Evolutionary conservation across 768 basidiomycete genomes (phyloP).

Genomic region (Rossbeevera mucosa): DNA sequence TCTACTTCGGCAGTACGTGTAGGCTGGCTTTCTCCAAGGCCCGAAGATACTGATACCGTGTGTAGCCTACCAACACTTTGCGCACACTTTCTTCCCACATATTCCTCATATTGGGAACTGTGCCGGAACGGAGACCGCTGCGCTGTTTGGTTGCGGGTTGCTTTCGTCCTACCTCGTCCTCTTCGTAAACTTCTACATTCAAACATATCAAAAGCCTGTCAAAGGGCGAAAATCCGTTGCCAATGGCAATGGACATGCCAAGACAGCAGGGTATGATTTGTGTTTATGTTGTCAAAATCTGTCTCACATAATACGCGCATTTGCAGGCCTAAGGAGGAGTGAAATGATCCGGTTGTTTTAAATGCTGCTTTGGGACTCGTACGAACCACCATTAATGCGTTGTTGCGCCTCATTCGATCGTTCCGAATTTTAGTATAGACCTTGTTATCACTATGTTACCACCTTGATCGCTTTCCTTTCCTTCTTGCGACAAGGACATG

Average conservation of each 20-base stretch:
- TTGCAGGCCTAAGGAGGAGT: conserved; percentile 35
- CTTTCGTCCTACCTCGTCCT: conserved; percentile 88
- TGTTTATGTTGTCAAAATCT: not conserved
- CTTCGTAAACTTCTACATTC: conserved; percentile 93
- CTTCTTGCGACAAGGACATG: conserved; percentile 11
- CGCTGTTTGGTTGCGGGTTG: conserved; percentile 82
- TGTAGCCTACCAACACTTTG: conserved; percentile 78
- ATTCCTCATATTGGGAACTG: conserved; percentile 80
- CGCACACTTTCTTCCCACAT: conserved; percentile 51
- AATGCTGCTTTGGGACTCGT: not conserved
- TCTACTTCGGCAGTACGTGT: conserved; percentile 92
- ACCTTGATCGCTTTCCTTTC: conserved; percentile 9
- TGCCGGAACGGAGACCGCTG: conserved; percentile 84
- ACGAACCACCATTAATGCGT: conserved; percentile 15
- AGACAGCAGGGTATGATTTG: conserved; percentile 30
- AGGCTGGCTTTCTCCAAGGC: not conserved
- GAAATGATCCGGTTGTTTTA: conserved; percentile 2
- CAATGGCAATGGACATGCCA: conserved; percentile 46
- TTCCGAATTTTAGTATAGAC: conserved; percentile 9
- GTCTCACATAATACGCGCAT: conserved; percentile 1
- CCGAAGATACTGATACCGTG: conserved; percentile 5
- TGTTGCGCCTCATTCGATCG: conserved; percentile 4
- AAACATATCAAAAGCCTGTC: conserved; percentile 70
- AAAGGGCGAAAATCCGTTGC: conserved; percentile 30
- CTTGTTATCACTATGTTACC: conserved; percentile 14